Percentiles rank a stretch among this genome's conserved stretches.
Conservation (phyloP, 2,329 filamentous ascomycete genomes). For the Hypocreales sp. region DNA sequence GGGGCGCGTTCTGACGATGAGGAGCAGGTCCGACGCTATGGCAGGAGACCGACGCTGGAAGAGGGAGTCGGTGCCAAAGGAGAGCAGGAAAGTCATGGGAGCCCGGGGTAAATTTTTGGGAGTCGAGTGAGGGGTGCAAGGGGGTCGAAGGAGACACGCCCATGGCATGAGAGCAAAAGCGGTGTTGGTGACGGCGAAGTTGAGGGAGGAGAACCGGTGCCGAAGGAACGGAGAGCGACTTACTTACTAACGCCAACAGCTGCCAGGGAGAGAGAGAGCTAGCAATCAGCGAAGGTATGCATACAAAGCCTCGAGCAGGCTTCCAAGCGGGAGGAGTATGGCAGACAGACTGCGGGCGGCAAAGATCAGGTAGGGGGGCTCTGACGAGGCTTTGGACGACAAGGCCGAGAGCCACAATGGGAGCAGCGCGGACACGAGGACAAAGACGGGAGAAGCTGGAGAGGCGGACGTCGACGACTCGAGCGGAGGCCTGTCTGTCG, state of each 20-base stretch:
- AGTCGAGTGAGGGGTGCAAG: background rate
- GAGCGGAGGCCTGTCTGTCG: too few species aligned
- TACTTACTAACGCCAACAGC: conserved; percentile 15
- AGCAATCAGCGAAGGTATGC: conserved; percentile 21
- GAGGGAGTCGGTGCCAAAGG: background rate
- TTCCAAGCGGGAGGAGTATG: conserved; percentile 8
- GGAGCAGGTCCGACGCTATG: conserved; percentile 1
- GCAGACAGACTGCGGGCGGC: conserved; percentile 2
- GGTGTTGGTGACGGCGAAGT: too few species aligned
- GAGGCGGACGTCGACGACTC: too few species aligned
- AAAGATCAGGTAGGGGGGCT: conserved; percentile 4
- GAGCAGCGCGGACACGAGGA: conserved; percentile 3
- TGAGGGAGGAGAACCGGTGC: conserved; percentile 1
- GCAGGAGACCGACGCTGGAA: conserved; percentile 1
- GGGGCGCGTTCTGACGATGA: background rate
- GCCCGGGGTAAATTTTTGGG: background rate
- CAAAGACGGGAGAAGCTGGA: conserved; percentile 2
- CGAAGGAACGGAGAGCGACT: conserved; percentile 7
- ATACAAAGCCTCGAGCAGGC: conserved; percentile 17
- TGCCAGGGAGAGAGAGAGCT: conserved; percentile 9
- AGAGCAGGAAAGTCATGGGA: background rate
- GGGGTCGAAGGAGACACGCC: conserved; percentile 1
- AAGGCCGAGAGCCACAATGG: conserved; percentile 4
- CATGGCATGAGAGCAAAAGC: too few species aligned
- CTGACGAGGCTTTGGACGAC: conserved; percentile 3